A percentile compares a stretch with the other conserved stretches of the same genome.
phyloP scores from a whole-genome alignment of 179 eudicot genomes.

The Nepenthes alata region DNA sequence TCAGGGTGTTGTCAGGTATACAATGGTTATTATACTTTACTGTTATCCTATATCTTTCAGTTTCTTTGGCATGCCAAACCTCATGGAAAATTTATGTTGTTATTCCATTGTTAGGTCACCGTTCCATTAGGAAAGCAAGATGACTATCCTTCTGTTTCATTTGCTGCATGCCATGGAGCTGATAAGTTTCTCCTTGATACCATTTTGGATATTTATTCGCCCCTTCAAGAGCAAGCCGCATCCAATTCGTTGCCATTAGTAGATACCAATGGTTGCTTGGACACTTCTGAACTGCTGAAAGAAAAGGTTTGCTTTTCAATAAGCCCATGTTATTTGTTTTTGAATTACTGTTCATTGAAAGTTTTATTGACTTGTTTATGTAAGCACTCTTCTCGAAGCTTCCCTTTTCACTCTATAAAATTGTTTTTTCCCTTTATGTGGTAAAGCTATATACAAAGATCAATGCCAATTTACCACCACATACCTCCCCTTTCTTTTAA shows the following conservation, averaged over 20 bases:
- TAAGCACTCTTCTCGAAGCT: too few species aligned
- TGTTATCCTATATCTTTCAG: background rate
- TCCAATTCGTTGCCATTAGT: constrained; percentile 31
- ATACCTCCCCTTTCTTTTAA: too few species aligned
- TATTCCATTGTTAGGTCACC: constrained; percentile 32
- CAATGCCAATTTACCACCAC: too few species aligned
- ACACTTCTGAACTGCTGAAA: constrained; percentile 68
- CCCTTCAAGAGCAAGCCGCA: constrained; percentile 52
- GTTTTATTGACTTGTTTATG: too few species aligned
- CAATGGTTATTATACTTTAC: background rate
- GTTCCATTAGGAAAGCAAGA: constrained; percentile 67
- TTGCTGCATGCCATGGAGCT: constrained; percentile 65
- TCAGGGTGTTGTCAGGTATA: constrained; percentile 93
- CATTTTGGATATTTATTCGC: constrained; percentile 56
- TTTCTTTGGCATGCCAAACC: constrained; percentile 1
- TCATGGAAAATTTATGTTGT: background rate
- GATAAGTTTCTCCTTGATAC: constrained; percentile 91
- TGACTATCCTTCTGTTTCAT: constrained; percentile 59
- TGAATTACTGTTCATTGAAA: too few species aligned
- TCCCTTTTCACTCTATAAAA: too few species aligned
- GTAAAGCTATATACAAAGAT: too few species aligned
- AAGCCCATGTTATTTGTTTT: background rate
- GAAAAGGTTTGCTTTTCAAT: constrained; percentile 47
- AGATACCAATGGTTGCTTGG: constrained; percentile 49
- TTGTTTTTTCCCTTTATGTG: too few species aligned